Percentiles rank a stretch among this genome's conserved stretches.
Conservation (phyloP, 257 asterid species). For the Rehmannia glutinosa region DNA sequence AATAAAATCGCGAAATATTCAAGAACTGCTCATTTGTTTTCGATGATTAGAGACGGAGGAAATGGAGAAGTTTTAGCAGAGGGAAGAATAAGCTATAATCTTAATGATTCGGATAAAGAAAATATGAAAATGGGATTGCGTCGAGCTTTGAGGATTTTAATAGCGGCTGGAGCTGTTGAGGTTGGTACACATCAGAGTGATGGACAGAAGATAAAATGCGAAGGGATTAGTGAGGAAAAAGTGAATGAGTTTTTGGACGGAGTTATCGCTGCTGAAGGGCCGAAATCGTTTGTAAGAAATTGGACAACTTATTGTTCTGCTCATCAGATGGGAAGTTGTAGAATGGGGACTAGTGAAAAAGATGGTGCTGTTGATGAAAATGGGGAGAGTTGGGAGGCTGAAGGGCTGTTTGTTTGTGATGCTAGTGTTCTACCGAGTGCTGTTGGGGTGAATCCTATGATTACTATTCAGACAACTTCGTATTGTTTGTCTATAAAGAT, state of each 20-base stretch:
- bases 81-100: constrained; percentile 46
- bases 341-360: constrained; percentile 54
- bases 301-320: constrained; percentile 74
- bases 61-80: constrained; percentile 36
- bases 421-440: constrained; percentile 80
- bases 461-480: constrained; percentile 69
- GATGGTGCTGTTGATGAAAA: constrained; percentile 75
- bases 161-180: constrained; percentile 83
- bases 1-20: constrained; percentile 41
- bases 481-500: constrained; percentile 58
- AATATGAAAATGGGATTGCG: constrained; percentile 48
- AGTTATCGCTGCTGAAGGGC: constrained; percentile 56
- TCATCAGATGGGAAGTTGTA: constrained; percentile 94
- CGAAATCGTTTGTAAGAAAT: constrained; percentile 41
- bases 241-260: constrained; percentile 54
- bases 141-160: constrained; percentile 46
- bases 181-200: constrained; percentile 79
- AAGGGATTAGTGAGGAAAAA: constrained; percentile 36
- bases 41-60: constrained; percentile 65
- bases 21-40: constrained; percentile 62
- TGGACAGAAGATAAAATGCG: constrained; percentile 56
- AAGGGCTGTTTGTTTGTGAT: constrained; percentile 77
- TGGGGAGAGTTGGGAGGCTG: constrained; percentile 94
- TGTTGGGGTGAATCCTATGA: constrained; percentile 92
- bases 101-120: constrained; percentile 43